phyloP scores from a whole-genome alignment of 176 grass and related monocot genomes.

The Carex parvula region DNA sequence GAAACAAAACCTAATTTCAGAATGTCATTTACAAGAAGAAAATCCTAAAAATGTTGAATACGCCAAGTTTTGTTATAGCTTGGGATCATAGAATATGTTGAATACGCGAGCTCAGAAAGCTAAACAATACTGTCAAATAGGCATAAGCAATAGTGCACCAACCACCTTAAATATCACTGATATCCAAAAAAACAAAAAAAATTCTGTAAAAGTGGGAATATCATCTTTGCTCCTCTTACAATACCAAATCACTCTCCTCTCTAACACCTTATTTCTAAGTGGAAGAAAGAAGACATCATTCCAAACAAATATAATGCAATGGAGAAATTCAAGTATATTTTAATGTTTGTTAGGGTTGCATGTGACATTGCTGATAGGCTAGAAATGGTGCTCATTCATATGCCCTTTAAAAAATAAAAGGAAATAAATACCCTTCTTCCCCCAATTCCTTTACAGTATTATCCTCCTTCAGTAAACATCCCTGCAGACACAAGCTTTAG shows the following conservation, averaged over 20 bases:
- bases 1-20: not conserved
- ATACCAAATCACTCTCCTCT: not conserved
- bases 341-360: not conserved
- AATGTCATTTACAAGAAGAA: not conserved
- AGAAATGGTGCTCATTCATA: not conserved
- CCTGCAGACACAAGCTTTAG: not conserved
- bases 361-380: not conserved
- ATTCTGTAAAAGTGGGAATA: not conserved
- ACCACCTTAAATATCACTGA: not conserved
- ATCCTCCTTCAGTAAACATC: not conserved
- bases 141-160: not conserved
- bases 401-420: not conserved
- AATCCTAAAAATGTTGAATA: slow-evolving; percentile 7
- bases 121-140: not conserved
- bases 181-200: not conserved
- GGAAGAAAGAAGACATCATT: not conserved
- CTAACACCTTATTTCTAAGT: not conserved
- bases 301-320: not conserved
- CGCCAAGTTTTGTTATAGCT: not conserved
- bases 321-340: not conserved
- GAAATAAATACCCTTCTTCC: not conserved
- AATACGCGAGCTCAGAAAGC: not conserved
- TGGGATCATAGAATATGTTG: not conserved
- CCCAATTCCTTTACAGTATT: not conserved
- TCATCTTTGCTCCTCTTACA: not conserved